Evolutionary conservation across 768 basidiomycete genomes (phyloP), one percentile per base, ranked within the genome.

Genomic region (Calvatia gigantea): DNA sequence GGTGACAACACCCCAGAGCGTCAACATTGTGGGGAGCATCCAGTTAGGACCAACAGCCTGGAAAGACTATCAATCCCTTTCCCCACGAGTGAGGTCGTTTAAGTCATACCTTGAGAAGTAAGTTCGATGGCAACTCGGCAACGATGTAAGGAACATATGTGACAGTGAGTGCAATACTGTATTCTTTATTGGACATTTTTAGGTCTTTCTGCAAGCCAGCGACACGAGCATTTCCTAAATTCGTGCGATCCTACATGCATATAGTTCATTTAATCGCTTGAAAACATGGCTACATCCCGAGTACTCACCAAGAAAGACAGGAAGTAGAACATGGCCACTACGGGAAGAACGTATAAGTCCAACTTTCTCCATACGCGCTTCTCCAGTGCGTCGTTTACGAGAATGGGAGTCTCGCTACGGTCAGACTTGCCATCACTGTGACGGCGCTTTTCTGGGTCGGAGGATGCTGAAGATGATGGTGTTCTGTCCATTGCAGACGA

Each of bases 1-100:
- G 8, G 79, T 76, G 12, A 84, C 76, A n/a, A 87, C 44, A n/a
- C 87, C 87, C 87, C 88, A 90, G 1, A 81, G 61, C 0, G 79
- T 75, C 45, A 87, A 67, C 77, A 87, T 81, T 1, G 79, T 67
- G 0, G 88, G 87, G 46, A 81, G 58, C 64, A 86, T 75, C 44
- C 81, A 68, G 54, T 81, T 75, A n/a, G 84, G 77, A 1, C 86
- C 82, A 2, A 84, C 80, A 42, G 76, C 62, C 71, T 75, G 54
- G 3, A 6, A n/a, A 28, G n/a, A 11, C 6, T 14, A 9, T 49
- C 42, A 35, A 44, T 8, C 2, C 38, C 6, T 46, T 23, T 3
- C 3, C 4, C 7, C 44, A 5, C 31, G 29, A 1, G 1, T 8
- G 23, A 23, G 27, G 23, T 12, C 19, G 5, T 6, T n/a, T 5